Conservation (phyloP, 345 rosid species). For the Arabis alpina region DNA sequence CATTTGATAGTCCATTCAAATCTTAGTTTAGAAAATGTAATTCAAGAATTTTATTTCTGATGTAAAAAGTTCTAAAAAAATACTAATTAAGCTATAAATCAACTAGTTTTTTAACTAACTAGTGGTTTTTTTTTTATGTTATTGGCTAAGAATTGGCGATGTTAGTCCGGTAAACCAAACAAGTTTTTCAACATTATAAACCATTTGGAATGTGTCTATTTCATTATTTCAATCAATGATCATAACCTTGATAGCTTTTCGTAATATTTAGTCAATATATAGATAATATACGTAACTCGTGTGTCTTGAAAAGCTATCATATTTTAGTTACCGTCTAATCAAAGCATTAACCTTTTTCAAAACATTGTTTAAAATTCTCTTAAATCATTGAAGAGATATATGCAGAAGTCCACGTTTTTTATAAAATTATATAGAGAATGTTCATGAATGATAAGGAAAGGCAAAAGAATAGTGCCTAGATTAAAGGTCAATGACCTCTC, state of each 20-base stretch:
- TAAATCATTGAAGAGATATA: constrained; percentile 17
- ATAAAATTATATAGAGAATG: constrained; percentile 19
- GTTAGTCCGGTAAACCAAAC: too few relatives aligned
- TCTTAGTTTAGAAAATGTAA: too few relatives aligned
- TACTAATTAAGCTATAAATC: too few relatives aligned
- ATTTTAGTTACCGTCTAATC: constrained; percentile 22
- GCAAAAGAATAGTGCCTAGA: constrained; percentile 24
- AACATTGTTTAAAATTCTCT: constrained; percentile 17
- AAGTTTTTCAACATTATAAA: background rate
- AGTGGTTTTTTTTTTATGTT: too few relatives aligned
- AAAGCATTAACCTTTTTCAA: constrained; percentile 4
- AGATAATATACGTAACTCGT: constrained; percentile 38
- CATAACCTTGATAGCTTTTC: constrained; percentile 11
- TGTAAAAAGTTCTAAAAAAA: too few relatives aligned
- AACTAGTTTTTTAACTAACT: too few relatives aligned
- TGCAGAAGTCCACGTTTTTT: constrained; percentile 21
- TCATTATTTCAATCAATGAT: constrained; percentile 10
- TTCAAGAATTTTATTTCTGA: too few relatives aligned
- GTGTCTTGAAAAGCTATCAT: constrained; percentile 33
- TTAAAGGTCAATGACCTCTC: constrained; percentile 33
- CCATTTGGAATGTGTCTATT: background rate
- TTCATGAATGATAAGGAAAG: constrained; percentile 30
- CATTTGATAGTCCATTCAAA: too few relatives aligned
- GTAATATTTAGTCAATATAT: constrained; percentile 20
- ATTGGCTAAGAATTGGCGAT: too few relatives aligned